Base-by-base conservation (phyloP, 768 basidiomycete genomes). In the Suillus bovinus region DNA sequence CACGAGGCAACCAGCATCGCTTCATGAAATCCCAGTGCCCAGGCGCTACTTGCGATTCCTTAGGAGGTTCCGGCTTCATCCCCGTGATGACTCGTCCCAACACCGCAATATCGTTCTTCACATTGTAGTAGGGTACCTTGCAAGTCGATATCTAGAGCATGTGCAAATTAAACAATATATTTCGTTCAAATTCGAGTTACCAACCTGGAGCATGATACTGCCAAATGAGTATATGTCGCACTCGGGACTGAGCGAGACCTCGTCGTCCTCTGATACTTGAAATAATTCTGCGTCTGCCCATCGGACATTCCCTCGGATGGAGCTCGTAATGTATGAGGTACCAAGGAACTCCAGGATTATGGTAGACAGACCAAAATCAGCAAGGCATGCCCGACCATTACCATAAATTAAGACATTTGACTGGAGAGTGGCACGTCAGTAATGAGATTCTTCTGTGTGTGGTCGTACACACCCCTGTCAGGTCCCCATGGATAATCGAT, bases 361-460 rank as follows among this genome's bases (percentile, higher is more conserved):
- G 31, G 66, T 78, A 14, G 79, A 81, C 6, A 81, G 67, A 6
- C 80, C 81, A 62, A 81, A 49, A 49, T 27, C 47, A 49, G 47
- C 47, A 9, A 49, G 47, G 4, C 47, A 49, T 27, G 47, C 47
- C 24, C 47, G 27, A 17, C 47, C 27, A 1, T 49, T 17, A 4
- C 7, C 27, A 49, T 17, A 16, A 9, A 81, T 58, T 9, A 64
- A 36, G 42, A 64, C 44, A 38, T 58, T 64, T 54, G 63, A 58
- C 63, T 64, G 22, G 8, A 34, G 24, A 16, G 5, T 14, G 1
- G 1, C 14, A 49, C 7, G 4, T 49, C 16, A 49, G 16, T 49
- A 16, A 27, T 14, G 11, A 22, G 2, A 3, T 16, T 1, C 24
- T 16, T 47, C 6, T 47, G 1, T 16, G 14, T 17, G 24, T 8